phyloP scores from a whole-genome alignment of 2,329 filamentous ascomycete species.

The Verticillium longisporum region DNA sequence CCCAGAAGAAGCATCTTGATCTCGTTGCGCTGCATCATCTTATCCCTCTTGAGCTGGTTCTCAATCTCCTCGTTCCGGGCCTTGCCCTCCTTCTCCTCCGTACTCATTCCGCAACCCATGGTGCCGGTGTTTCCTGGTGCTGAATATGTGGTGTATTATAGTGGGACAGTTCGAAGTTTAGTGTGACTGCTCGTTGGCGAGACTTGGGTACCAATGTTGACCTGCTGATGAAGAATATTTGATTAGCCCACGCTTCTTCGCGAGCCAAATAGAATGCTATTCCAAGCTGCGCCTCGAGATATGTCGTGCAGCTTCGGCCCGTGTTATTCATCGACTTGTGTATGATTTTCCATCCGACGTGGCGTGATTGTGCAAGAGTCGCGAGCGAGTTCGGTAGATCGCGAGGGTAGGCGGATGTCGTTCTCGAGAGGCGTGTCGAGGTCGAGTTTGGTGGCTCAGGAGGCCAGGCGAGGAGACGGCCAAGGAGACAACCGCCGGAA shows the following conservation, averaged over 20 bases:
- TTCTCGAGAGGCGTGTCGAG: background rate
- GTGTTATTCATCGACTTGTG: background rate
- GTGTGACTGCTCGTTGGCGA: background rate
- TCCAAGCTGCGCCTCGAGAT: background rate
- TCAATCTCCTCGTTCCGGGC: conserved; percentile 99
- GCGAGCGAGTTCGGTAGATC: background rate
- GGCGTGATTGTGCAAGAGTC: background rate
- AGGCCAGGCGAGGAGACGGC: background rate
- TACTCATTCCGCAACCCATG: conserved; percentile 99
- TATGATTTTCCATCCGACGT: too few species aligned
- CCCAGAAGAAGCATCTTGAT: conserved; percentile 99
- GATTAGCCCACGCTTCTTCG: background rate
- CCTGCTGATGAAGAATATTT: background rate
- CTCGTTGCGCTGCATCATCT: conserved; percentile 98
- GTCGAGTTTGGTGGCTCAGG: background rate
- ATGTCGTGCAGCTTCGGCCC: too few species aligned
- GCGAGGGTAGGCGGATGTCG: background rate
- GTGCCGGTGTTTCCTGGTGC: conserved; percentile 40
- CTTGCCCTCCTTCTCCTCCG: conserved; percentile 99
- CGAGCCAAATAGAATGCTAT: background rate
- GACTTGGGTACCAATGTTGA: background rate
- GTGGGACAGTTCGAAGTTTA: background rate
- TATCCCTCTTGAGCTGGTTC: conserved; percentile 97
- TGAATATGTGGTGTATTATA: background rate
- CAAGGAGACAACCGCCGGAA: background rate